Percentiles rank a stretch among this genome's conserved stretches.
These are phyloP conservation scores for Xylariaceae sp. DNA, from an alignment of 2,329 filamentous ascomycete genomes.

Conservation along the genomic window DNA sequence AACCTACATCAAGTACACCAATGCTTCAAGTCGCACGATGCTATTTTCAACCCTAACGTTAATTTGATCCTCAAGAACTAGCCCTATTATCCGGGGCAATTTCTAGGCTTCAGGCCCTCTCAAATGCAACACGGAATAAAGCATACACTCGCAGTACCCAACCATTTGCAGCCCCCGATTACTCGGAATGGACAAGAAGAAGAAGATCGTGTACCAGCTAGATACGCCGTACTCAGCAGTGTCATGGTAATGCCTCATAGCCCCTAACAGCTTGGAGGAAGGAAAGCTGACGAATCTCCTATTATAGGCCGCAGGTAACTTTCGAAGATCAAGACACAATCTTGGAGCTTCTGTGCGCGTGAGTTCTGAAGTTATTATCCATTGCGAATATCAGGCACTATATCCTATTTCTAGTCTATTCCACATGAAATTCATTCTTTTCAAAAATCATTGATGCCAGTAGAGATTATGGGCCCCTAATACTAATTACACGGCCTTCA, in stretches of 20 bases:
- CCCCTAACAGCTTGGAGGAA: neutral
- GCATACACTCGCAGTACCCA: too few relatives aligned
- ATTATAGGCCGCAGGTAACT: constrained; percentile 61
- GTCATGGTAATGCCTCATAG: constrained; percentile 53
- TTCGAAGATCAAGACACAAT: constrained; percentile 64
- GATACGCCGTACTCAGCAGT: constrained; percentile 65
- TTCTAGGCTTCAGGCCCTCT: too few relatives aligned
- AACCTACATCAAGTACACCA: too few relatives aligned
- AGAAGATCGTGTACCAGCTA: constrained; percentile 64
- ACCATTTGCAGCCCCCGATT: neutral
- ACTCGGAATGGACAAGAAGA: constrained; percentile 50
- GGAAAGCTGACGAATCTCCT: neutral
- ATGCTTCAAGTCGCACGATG: too few relatives aligned
- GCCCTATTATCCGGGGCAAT: too few relatives aligned
- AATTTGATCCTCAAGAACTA: too few relatives aligned
- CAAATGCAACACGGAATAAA: too few relatives aligned
- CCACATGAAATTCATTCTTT: neutral
- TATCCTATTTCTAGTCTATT: neutral
- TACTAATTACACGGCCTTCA: constrained; percentile 13
- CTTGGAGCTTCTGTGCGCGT: constrained; percentile 69
- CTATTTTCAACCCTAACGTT: too few relatives aligned
- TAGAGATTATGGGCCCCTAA: neutral
- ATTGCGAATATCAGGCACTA: neutral
- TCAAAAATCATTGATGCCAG: neutral
- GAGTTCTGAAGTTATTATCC: constrained; percentile 32